Conservation (phyloP, 1,284 basidiomycete species). For the Hemileia vastatrix region DNA sequence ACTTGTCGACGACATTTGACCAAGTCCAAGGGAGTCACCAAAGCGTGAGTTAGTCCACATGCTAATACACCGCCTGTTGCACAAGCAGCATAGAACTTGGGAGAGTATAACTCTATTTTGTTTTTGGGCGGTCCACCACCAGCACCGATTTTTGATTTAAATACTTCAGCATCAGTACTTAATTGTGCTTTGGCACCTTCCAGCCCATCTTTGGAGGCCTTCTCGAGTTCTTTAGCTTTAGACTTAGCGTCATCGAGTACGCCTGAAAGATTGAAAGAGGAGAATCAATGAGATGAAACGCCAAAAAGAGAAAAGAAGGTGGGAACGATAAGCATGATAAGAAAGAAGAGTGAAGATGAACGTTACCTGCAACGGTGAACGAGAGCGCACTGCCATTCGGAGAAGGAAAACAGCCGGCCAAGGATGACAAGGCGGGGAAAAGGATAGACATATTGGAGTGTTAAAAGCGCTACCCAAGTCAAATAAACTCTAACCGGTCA, state of each 20-base stretch:
- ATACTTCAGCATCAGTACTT: constrained; percentile 25
- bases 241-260: constrained; percentile 30
- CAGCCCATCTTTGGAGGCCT: constrained; percentile 28
- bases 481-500: no score
- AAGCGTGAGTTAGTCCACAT: constrained; percentile 41
- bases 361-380: constrained; percentile 10
- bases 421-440: constrained; percentile 18
- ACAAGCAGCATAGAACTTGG: constrained; percentile 39
- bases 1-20: constrained; percentile 43
- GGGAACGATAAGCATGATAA: not conserved
- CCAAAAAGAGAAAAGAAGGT: not conserved
- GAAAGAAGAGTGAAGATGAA: not conserved
- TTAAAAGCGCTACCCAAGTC: no score
- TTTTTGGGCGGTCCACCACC: constrained; percentile 27
- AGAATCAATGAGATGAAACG: not conserved
- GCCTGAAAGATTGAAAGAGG: constrained; percentile 8
- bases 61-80: constrained; percentile 39
- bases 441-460: constrained; percentile 21
- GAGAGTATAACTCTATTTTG: constrained; percentile 39
- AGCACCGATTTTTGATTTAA: constrained; percentile 25
- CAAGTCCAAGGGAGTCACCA: constrained; percentile 42
- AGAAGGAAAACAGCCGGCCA: constrained; percentile 25
- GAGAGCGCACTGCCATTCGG: constrained; percentile 20
- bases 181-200: constrained; percentile 32
- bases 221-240: constrained; percentile 29